Evolutionary conservation across 164 flowering plant genomes (phyloP).

Genomic region (Echeveria elegans): DNA sequence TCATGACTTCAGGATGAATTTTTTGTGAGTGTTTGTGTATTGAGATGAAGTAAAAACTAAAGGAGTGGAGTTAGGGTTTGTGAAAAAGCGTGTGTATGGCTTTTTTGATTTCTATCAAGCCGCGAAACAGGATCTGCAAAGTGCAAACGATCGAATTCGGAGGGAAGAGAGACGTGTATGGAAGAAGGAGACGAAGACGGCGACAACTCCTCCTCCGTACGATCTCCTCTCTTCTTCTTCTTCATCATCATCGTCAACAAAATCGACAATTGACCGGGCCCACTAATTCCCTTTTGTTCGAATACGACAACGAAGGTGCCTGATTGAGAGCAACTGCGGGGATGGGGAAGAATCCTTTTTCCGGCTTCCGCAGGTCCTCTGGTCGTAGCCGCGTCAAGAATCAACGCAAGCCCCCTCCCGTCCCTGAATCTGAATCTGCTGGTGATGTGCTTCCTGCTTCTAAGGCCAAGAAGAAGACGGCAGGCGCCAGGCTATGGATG

Average conservation of each 20-base stretch:
- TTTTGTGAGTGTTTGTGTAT: too few relatives aligned
- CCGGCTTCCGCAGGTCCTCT: background rate
- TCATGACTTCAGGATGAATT: too few relatives aligned
- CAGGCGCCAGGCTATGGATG: constrained; percentile 80
- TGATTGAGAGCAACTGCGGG: background rate
- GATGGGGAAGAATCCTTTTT: background rate
- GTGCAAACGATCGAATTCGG: too few relatives aligned
- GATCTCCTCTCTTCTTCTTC: background rate
- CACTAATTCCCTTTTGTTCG: too few relatives aligned
- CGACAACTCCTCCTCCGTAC: background rate
- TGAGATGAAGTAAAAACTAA: background rate
- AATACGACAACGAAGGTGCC: background rate
- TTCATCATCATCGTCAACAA: background rate
- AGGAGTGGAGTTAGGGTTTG: background rate
- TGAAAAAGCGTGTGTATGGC: background rate
- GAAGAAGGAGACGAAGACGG: constrained; percentile 7
- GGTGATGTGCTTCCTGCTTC: background rate
- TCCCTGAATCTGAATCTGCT: background rate
- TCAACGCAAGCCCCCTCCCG: background rate
- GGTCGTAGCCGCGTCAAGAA: background rate
- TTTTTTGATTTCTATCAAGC: background rate
- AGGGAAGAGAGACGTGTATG: constrained; percentile 10
- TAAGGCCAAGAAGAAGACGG: constrained; percentile 77
- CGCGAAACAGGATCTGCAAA: background rate
- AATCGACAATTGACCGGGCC: background rate